A percentile compares a stretch with the other conserved stretches of the same genome.
Evolutionary conservation across 768 basidiomycete genomes (phyloP).

Genomic region (Dacryopinax spathularia): DNA sequence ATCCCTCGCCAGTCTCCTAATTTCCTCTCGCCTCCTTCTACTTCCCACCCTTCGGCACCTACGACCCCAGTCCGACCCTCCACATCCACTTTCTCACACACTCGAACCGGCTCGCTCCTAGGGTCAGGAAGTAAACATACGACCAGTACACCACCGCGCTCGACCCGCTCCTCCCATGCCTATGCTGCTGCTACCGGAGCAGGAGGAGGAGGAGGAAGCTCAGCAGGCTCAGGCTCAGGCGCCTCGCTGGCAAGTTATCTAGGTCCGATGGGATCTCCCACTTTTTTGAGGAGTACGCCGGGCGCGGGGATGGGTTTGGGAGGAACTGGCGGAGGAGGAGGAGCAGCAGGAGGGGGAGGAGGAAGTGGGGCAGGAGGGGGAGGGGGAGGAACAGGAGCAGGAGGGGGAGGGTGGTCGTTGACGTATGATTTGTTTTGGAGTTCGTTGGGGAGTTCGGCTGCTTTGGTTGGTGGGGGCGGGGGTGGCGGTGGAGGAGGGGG

Average conservation of each 20-base stretch:
- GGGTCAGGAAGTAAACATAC: constrained; percentile 3
- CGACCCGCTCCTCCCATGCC: background rate
- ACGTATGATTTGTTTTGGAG: constrained; percentile 51
- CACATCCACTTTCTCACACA: background rate
- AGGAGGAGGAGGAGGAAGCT: background rate
- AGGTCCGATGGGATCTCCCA: no score
- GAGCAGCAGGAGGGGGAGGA: no score
- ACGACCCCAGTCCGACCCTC: background rate
- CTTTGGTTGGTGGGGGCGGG: background rate
- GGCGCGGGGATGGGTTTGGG: no score
- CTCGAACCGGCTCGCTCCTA: constrained; percentile 1
- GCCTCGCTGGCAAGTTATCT: no score
- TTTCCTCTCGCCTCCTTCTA: constrained; percentile 12
- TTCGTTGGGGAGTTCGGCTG: background rate
- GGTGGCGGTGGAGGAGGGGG: background rate
- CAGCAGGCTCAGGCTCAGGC: background rate
- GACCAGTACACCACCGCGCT: constrained; percentile 6
- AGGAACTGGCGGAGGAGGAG: no score
- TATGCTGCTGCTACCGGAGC: no score
- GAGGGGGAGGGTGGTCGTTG: constrained; percentile 26
- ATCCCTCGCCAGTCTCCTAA: constrained; percentile 13
- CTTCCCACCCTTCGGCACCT: background rate
- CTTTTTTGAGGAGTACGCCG: no score
- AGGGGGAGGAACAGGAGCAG: constrained; percentile 14
- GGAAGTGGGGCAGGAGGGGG: background rate